Evolutionary conservation across 768 basidiomycete species (phyloP).

Genomic region (Candolleomyces aberdarensis): DNA sequence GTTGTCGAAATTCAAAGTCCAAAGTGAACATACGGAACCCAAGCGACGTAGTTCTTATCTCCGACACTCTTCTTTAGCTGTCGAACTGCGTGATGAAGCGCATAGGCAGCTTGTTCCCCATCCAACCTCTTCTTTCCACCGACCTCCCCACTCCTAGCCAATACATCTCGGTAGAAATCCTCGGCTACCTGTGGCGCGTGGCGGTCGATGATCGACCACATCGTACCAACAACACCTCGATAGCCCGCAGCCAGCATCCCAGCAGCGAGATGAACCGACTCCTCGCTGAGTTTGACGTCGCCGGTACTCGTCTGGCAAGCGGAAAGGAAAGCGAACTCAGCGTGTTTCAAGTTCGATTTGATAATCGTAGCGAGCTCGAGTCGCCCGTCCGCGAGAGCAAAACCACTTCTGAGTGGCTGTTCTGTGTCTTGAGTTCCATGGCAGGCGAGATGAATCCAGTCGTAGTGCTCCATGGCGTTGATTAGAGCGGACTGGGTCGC

Average conservation of each 20-base stretch:
- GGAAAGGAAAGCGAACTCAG: constrained; percentile 34
- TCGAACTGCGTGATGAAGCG: constrained; percentile 5
- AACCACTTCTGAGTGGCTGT: constrained; percentile 23
- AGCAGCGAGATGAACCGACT: constrained; percentile 33
- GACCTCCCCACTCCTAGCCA: not conserved
- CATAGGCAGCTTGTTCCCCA: not conserved
- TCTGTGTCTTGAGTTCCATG: constrained; percentile 26
- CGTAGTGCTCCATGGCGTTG: not conserved
- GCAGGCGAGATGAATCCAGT: constrained; percentile 33
- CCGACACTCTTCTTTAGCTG: not conserved
- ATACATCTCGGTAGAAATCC: constrained; percentile 6
- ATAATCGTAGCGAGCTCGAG: constrained; percentile 13
- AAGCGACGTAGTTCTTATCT: not conserved
- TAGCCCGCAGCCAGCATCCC: constrained; percentile 32
- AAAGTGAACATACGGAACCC: constrained; percentile 5
- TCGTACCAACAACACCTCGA: constrained; percentile 33
- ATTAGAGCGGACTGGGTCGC: not conserved
- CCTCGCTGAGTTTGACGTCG: constrained; percentile 16
- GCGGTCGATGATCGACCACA: constrained; percentile 32
- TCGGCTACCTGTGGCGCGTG: constrained; percentile 11
- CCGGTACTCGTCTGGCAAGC: constrained; percentile 38
- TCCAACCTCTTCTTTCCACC: not conserved
- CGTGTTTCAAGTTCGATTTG: constrained; percentile 3
- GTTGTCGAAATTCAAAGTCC: not conserved
- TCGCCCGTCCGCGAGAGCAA: constrained; percentile 17